These are phyloP conservation scores for Moniliella sp. DNA, from an alignment of 1,284 basidiomycete genomes.

Conservation along the genomic window DNA sequence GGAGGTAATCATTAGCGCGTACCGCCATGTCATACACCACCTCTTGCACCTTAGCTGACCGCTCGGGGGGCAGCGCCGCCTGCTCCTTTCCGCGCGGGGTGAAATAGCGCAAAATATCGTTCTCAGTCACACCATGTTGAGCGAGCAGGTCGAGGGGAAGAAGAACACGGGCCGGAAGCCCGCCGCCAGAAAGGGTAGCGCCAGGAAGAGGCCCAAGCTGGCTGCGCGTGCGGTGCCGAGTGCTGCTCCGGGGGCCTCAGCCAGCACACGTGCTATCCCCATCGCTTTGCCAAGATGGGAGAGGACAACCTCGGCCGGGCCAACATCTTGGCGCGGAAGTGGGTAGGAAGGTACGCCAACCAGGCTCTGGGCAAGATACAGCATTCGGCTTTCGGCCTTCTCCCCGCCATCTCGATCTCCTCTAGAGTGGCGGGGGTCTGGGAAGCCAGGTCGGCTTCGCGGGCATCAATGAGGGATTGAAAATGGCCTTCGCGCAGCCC, in stretches of 20 bases:
- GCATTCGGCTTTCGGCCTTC: slow-evolving; percentile 23
- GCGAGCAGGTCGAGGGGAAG: slow-evolving; percentile 62
- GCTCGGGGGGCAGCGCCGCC: no score
- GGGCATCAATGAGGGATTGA: slow-evolving; percentile 21
- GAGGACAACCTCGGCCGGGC: slow-evolving; percentile 17
- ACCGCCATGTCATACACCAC: slow-evolving; percentile 75
- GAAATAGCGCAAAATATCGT: slow-evolving; percentile 51
- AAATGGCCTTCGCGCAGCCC: slow-evolving; percentile 28
- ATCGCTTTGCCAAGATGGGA: slow-evolving; percentile 31
- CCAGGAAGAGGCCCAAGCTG: background rate
- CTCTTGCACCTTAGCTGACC: slow-evolving; percentile 44
- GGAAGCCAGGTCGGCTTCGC: slow-evolving; percentile 23
- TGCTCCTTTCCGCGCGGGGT: no score
- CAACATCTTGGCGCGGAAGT: slow-evolving; percentile 2
- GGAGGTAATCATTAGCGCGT: slow-evolving; percentile 67
- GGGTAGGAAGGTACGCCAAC: no score
- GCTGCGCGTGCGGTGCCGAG: background rate
- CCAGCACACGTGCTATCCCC: slow-evolving; percentile 15
- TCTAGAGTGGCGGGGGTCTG: slow-evolving; percentile 16
- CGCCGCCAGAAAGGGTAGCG: background rate
- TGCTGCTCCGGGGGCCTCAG: background rate
- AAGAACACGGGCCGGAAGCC: slow-evolving; percentile 39
- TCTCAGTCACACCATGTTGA: slow-evolving; percentile 59
- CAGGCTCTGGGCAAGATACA: slow-evolving; percentile 22
- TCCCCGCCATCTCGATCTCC: slow-evolving; percentile 23